Evolutionary conservation across 202 grass and related monocot species (phyloP).

Genomic region (Eragrostis tef): DNA sequence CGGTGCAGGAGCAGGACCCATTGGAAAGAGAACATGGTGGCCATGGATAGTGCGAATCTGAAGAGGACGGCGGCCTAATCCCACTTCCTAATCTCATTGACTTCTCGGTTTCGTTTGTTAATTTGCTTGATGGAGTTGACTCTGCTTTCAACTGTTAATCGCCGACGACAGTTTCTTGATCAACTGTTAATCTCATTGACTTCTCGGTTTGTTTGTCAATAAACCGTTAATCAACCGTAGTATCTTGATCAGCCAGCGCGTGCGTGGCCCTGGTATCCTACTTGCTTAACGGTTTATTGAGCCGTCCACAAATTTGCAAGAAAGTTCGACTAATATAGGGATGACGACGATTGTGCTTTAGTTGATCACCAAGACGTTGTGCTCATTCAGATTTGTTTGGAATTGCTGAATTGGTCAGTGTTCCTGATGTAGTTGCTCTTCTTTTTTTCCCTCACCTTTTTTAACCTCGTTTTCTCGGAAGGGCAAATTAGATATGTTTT

Average conservation of each 20-base stretch:
- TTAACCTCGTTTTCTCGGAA: background rate
- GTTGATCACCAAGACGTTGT: constrained; percentile 4
- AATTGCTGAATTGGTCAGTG: constrained; percentile 19
- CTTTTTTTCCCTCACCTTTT: background rate
- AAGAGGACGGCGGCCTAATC: constrained; percentile 30
- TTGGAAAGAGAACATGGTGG: constrained; percentile 7
- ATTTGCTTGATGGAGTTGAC: background rate
- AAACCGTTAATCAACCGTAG: too few relatives aligned
- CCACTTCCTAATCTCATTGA: constrained; percentile 21
- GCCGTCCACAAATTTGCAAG: background rate
- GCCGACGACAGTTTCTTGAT: too few relatives aligned
- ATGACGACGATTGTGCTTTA: background rate
- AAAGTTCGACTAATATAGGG: background rate
- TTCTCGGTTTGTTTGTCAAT: too few relatives aligned
- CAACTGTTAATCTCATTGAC: too few relatives aligned
- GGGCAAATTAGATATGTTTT: constrained; percentile 9
- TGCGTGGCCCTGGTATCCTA: background rate
- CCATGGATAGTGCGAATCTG: background rate
- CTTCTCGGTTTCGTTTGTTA: background rate
- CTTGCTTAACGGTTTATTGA: background rate
- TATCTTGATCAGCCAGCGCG: background rate
- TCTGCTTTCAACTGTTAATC: background rate
- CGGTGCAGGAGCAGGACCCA: background rate
- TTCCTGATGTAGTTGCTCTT: background rate
- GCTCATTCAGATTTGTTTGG: background rate